Base-by-base conservation (phyloP, 225 moss, liverwort and hornwort species). In the Anthoceros angustus region DNA sequence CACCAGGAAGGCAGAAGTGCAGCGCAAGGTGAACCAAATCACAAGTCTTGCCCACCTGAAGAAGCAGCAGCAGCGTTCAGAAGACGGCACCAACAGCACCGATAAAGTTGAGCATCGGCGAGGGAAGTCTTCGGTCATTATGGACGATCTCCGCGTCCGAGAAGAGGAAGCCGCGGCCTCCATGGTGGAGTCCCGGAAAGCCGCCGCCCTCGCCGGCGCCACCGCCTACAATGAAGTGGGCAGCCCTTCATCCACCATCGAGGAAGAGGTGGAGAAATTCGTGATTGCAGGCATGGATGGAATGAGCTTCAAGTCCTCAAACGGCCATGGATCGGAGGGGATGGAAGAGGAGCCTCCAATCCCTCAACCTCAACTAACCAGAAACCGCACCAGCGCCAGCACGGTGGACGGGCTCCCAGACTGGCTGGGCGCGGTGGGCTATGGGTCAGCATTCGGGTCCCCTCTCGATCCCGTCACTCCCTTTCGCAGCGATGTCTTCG, bases 201-300 rank as follows among this genome's bases (percentile, higher is more conserved):
- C 55, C 18, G 55, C 55, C 18, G 55, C 55, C 18, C 6, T 55
- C n/a, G 55, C 12, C 0, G 55, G 14, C 18, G 55, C 55, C 55
- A 55, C 55, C 23, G 6, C 55, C n/a, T 55, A 55, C 55, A 55
- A 18, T 12, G 14, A 55, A 18, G 55, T 55, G 16, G 55, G 55
- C 18, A 55, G 55, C n/a, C 55, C 55, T 9, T 18, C 55, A 18
- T 55, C 55, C 18, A 55, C n/a, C 55, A 55, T 55, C n/a, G 55
- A 55, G 18, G 55, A 55, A 55, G 55, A 55, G 55, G 55, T 55
- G 5, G 55, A 55, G 55, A 55, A 55, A 23, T 55, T 55, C 14
- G 55, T 55, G n/a, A 23, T 55, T 9, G 55, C n/a, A 18, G 55
- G 18, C n/a, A 7, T 23, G 55, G 23, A 15, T 5, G 55, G 18